These are phyloP conservation scores for Aspergillus sparsus DNA, from an alignment of 495 filamentous ascomycete genomes.

Conservation along the genomic window DNA sequence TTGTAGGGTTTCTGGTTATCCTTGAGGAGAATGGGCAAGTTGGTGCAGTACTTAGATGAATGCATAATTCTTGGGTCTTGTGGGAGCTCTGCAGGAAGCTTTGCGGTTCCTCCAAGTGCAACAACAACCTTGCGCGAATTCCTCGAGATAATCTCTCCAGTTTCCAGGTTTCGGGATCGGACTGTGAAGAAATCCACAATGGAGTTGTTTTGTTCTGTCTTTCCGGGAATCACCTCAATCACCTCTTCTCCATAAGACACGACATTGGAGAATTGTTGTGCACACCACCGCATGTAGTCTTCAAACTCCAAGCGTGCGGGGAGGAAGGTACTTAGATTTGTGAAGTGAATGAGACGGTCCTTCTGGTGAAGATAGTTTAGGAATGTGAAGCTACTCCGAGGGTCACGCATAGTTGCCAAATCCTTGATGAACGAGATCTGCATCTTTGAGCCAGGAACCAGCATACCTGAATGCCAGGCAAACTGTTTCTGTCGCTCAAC, in stretches of 20 bases:
- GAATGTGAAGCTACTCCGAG: slow-evolving; percentile 90
- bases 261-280: slow-evolving; percentile 72
- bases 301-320: slow-evolving; percentile 88
- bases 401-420: slow-evolving; percentile 83
- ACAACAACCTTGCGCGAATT: slow-evolving; percentile 80
- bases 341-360: slow-evolving; percentile 79
- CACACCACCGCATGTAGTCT: slow-evolving; percentile 94
- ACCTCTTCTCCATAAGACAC: slow-evolving; percentile 82
- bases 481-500: slow-evolving; percentile 83
- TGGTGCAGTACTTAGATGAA: slow-evolving; percentile 80
- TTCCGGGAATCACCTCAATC: slow-evolving; percentile 49
- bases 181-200: slow-evolving; percentile 57
- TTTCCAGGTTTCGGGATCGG: slow-evolving; percentile 51
- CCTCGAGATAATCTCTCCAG: slow-evolving; percentile 53
- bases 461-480: slow-evolving; percentile 93
- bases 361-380: slow-evolving; percentile 87
- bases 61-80: slow-evolving; percentile 73
- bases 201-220: slow-evolving; percentile 34
- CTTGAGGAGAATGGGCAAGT: slow-evolving; percentile 58
- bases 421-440: slow-evolving; percentile 99
- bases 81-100: slow-evolving; percentile 69
- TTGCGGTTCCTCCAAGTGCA: slow-evolving; percentile 79
- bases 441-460: slow-evolving; percentile 90
- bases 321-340: slow-evolving; percentile 84
- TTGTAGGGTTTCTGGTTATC: slow-evolving; percentile 60